Conservation (phyloP, 1,284 basidiomycete species). For the Lentinula novae-zelandiae region DNA sequence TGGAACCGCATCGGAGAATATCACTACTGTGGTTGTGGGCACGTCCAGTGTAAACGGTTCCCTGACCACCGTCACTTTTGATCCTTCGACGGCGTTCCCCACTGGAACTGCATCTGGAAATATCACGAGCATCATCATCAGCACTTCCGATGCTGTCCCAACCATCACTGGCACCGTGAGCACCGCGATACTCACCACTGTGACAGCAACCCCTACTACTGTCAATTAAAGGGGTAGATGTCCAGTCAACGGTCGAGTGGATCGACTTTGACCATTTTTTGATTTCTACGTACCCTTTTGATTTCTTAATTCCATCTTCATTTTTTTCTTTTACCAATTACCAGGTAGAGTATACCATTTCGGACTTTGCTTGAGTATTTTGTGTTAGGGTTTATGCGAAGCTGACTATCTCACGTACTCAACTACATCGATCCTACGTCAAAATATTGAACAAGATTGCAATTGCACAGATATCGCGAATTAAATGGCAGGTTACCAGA, state of each 20-base stretch:
- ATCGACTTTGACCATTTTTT: too few species aligned
- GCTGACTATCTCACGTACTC: too few species aligned
- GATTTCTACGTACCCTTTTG: too few species aligned
- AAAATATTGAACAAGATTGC: too few species aligned
- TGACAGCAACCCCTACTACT: neutral
- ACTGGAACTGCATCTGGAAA: neutral
- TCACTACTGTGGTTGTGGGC: neutral
- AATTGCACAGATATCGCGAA: too few species aligned
- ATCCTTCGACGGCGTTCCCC: neutral
- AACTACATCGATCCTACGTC: too few species aligned
- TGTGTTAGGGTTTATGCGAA: too few species aligned
- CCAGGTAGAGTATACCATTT: too few species aligned
- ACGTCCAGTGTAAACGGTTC: neutral
- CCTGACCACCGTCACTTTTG: neutral
- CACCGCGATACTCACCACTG: neutral
- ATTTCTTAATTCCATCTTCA: neutral
- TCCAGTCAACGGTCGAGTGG: too few species aligned
- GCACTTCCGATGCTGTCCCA: neutral
- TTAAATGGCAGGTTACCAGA: neutral
- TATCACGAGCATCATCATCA: neutral
- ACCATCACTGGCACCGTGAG: neutral
- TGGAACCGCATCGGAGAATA: neutral
- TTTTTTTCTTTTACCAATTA: neutral
- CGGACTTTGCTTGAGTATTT: neutral
- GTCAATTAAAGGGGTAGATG: neutral